Evolutionary conservation across 495 filamentous ascomycete genomes (phyloP).

Genomic region (Clohesyomyces aquaticus): DNA sequence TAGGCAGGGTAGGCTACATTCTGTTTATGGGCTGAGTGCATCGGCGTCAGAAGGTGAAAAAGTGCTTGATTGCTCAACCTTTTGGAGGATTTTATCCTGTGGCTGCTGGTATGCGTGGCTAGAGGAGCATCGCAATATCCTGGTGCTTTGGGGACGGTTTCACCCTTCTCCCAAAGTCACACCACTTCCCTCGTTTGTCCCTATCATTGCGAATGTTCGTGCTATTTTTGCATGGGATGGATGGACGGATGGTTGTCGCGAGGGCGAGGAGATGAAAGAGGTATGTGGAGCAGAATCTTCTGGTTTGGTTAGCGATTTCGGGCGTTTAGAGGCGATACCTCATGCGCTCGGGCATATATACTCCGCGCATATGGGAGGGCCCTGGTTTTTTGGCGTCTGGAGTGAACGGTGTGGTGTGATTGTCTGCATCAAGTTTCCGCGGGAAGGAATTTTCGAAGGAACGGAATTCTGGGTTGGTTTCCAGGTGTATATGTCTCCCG

Average conservation of each 20-base stretch:
- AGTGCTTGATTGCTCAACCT: background rate
- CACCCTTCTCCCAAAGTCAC: background rate
- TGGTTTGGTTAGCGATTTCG: background rate
- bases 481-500: too few relatives aligned
- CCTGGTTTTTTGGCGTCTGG: background rate
- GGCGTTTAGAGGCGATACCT: background rate
- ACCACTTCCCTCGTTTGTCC: background rate
- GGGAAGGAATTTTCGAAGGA: too few relatives aligned
- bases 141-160: too few relatives aligned
- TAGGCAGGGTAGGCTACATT: background rate
- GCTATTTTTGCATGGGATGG: background rate
- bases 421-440: too few relatives aligned
- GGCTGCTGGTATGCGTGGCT: too few relatives aligned
- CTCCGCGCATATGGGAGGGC: background rate
- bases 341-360: background rate
- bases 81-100: background rate
- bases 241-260: too few relatives aligned
- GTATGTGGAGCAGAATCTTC: background rate
- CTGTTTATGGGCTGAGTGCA: background rate
- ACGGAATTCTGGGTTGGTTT: too few relatives aligned
- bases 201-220: background rate
- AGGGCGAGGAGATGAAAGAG: too few relatives aligned
- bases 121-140: too few relatives aligned
- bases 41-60: background rate
- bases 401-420: too few relatives aligned